Evolutionary conservation across 176 grass and related monocot genomes (phyloP).

Genomic region (Aegilops speltoides): DNA sequence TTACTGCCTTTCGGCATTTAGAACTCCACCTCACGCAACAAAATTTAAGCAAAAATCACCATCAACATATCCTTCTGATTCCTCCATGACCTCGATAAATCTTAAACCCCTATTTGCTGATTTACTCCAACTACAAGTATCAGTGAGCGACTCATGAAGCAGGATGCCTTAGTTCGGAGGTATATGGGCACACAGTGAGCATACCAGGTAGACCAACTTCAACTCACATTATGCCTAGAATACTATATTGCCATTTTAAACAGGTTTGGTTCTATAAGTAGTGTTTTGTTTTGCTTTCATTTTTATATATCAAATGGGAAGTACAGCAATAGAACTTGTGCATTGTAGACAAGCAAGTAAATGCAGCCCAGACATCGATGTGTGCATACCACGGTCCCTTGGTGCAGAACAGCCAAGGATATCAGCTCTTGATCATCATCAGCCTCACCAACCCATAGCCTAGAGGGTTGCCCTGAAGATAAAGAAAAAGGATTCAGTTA

Average conservation of each 20-base stretch:
- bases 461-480: conserved; percentile 57
- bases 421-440: conserved; percentile 78
- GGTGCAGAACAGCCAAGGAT: conserved; percentile 76
- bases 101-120: background rate
- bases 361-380: conserved; percentile 15
- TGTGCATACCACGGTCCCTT: conserved; percentile 46
- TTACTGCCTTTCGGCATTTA: background rate
- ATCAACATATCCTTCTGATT: conserved; percentile 6
- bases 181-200: background rate
- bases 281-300: conserved; percentile 3
- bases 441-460: conserved; percentile 73
- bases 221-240: conserved; percentile 4
- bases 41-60: conserved; percentile 15
- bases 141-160: conserved; percentile 15
- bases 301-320: conserved; percentile 9
- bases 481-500: conserved; percentile 23
- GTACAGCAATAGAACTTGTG: conserved; percentile 14
- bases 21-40: background rate
- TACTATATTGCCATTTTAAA: background rate
- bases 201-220: conserved; percentile 8
- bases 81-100: background rate
- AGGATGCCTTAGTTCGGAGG: conserved; percentile 3
- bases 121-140: background rate
- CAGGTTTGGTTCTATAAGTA: conserved; percentile 16
- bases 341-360: conserved; percentile 16